Evolutionary conservation across 352 stramenopile genomes (phyloP), one percentile per base, ranked within the genome.

Genomic region (Phytophthora capsici): DNA sequence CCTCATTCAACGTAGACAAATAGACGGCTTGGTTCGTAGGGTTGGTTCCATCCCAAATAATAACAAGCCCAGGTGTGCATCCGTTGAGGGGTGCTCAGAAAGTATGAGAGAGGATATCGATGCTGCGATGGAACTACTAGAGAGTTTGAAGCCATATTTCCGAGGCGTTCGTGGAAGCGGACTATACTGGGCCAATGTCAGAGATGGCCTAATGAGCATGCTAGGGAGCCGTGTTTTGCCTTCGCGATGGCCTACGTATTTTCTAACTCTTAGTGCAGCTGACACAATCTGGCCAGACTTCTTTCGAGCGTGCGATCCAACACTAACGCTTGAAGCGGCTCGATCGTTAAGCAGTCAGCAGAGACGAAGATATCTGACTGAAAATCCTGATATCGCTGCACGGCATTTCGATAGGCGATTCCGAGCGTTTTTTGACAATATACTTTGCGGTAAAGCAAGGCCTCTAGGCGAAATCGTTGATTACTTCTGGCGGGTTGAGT

Each of bases 401-500:
- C 48, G 55, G 0, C 50, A 68, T 45, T 77, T 77, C 22, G 45
- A 55, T 19, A 19, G 58, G 7, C 34, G 69, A 3, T 77, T 77
- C 17, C 51, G 65, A 3, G 44, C 52, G 2, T 45, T 73, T 52
- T 77, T 70, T 23, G 16, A 59, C 0, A 25, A 58, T 17, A 26
- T 77, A 13, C 6, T 63, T 0, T 38, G 20, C 12, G 50, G 22
- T 0, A 25, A n/a, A 43, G 14, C 45, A 0, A 37, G 54, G 19
- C 58, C 55, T 2, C 34, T 72, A 0, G 63, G 58, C 3, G 37
- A 64, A 46, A 65, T 73, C 5, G n/a, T 14, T 0, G 58, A 68
- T 36, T 68, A 43, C 25, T 73, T 77, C 22, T 77, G 68, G 68
- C 46, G 61, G 4, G 57, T 75, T 0, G 47, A 71, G n/a, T 71